phyloP scores from a whole-genome alignment of 192 early-diverging fungal species.

The Rhizophagus clarus region DNA sequence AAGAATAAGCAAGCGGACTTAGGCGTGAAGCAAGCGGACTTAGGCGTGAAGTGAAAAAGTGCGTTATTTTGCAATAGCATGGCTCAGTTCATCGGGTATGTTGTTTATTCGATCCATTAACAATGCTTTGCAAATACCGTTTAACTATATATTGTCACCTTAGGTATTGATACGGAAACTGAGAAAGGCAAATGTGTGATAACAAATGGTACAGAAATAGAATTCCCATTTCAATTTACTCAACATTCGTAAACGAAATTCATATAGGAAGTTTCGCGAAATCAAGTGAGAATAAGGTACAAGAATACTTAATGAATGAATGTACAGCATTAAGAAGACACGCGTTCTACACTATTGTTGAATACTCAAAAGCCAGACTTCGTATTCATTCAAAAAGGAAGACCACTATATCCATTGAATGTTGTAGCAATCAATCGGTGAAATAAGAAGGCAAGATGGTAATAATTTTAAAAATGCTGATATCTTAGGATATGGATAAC shows the following conservation, averaged over 20 bases:
- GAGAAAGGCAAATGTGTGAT: neutral
- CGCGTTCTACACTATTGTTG: neutral
- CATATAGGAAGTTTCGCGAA: slow-evolving; percentile 1
- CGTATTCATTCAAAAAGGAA: neutral
- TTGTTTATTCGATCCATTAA: no score
- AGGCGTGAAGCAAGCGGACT: no score
- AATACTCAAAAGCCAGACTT: slow-evolving; percentile 27
- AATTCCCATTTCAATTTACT: neutral
- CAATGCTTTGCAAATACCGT: no score
- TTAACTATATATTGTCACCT: neutral
- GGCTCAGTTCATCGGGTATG: no score
- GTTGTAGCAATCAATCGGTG: slow-evolving; percentile 8
- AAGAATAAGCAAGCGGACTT: no score
- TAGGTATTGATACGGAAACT: slow-evolving; percentile 5
- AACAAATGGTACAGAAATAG: neutral
- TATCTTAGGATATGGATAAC: slow-evolving; percentile 14
- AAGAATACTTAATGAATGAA: slow-evolving; percentile 22
- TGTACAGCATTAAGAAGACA: neutral
- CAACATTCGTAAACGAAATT: neutral
- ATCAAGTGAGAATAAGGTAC: neutral
- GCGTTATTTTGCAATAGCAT: no score
- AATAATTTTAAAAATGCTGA: slow-evolving; percentile 9
- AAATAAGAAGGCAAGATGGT: neutral
- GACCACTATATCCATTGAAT: neutral
- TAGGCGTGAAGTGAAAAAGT: no score